Evolutionary conservation across 2,329 filamentous ascomycete species (phyloP).

Genomic region (Neopestalotiopsis rosae): DNA sequence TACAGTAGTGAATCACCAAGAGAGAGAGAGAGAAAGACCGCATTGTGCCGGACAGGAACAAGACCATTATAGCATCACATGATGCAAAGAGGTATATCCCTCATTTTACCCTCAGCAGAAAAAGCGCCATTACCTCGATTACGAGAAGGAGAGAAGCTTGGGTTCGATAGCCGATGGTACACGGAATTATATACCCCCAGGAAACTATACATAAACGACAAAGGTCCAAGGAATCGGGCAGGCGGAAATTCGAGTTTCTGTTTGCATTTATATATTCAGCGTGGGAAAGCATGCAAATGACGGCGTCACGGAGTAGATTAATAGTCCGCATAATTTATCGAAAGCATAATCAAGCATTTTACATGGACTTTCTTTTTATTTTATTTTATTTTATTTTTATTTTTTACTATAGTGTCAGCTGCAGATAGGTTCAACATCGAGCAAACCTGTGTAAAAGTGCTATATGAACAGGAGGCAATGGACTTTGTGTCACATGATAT

Average conservation of each 20-base stretch:
- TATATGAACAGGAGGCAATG: too few relatives aligned
- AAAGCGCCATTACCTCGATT: too few relatives aligned
- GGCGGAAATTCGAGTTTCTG: neutral
- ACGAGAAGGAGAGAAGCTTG: neutral
- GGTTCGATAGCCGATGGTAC: neutral
- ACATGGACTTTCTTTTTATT: neutral
- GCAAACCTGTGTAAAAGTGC: too few relatives aligned
- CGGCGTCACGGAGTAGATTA: neutral
- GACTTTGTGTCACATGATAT: neutral
- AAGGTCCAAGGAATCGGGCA: neutral
- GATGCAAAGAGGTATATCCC: too few relatives aligned
- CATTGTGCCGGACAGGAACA: neutral
- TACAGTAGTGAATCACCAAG: neutral
- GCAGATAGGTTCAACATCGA: neutral
- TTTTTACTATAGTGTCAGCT: neutral
- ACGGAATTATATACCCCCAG: neutral
- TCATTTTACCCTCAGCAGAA: too few relatives aligned
- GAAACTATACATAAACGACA: neutral
- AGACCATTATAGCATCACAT: too few relatives aligned
- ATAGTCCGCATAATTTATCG: neutral
- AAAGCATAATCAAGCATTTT: neutral
- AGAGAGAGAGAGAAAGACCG: neutral
- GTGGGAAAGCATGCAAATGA: neutral
- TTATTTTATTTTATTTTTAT: neutral
- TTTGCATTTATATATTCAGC: neutral